Evolutionary conservation across 1,284 basidiomycete genomes (phyloP).

Genomic region (Serendipita sp.): DNA sequence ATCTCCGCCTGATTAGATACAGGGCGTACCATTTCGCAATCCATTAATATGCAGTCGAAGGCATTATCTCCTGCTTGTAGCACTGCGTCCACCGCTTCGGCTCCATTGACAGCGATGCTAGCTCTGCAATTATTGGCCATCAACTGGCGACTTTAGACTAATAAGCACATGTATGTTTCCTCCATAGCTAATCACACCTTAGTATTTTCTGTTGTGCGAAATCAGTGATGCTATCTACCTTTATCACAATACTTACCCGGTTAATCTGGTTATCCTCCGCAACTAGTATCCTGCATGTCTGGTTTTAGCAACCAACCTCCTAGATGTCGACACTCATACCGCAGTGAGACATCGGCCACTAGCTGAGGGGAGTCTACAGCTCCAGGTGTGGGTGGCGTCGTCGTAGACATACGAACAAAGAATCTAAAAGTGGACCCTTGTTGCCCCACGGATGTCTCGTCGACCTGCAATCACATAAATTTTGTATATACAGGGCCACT

Average conservation of each 20-base stretch:
- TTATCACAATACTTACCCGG: slow-evolving; percentile 13
- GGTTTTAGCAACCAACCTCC: slow-evolving; percentile 17
- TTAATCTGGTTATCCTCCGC: slow-evolving; percentile 20
- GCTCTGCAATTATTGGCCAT: slow-evolving; percentile 18
- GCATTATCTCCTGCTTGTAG: slow-evolving; percentile 9
- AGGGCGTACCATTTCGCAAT: slow-evolving; percentile 21
- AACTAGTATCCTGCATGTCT: slow-evolving; percentile 17
- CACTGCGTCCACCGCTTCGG: slow-evolving; percentile 17
- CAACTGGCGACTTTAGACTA: slow-evolving; percentile 16
- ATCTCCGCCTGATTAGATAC: not conserved
- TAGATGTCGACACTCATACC: not conserved
- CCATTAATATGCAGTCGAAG: slow-evolving; percentile 21
- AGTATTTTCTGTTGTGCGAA: not conserved
- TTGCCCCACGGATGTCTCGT: slow-evolving; percentile 13
- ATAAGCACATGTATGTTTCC: too few relatives aligned
- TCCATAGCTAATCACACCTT: not conserved
- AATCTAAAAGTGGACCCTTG: slow-evolving; percentile 20
- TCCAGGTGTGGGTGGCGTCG: slow-evolving; percentile 5
- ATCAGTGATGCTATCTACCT: not conserved
- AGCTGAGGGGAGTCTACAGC: not conserved
- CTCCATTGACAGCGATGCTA: slow-evolving; percentile 17
- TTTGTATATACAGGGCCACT: not conserved
- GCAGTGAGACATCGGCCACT: not conserved
- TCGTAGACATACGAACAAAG: slow-evolving; percentile 16
- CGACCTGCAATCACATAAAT: slow-evolving; percentile 11